Percentiles rank a stretch among this genome's conserved stretches.
These are phyloP conservation scores for Phalaenopsis equestris DNA, from an alignment of 106 monocot genomes.

Conservation along the genomic window DNA sequence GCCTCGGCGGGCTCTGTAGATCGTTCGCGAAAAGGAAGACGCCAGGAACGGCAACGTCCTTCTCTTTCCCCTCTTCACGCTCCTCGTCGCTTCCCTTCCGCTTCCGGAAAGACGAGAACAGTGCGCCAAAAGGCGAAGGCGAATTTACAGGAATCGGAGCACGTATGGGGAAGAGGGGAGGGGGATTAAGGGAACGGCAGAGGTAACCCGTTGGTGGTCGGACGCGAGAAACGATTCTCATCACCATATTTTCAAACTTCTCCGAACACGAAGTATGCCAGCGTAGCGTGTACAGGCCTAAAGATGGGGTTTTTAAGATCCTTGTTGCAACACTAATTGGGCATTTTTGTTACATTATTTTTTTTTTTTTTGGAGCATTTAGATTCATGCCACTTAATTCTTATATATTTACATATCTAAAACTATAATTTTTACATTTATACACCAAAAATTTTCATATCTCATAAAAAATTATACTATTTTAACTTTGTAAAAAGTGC, in stretches of 20 bases:
- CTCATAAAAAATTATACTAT: too few relatives aligned
- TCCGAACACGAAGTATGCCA: not conserved
- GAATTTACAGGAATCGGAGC: not conserved
- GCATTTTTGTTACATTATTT: too few relatives aligned
- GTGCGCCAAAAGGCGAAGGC: constrained; percentile 10
- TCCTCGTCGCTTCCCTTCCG: not conserved
- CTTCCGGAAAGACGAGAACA: constrained; percentile 25
- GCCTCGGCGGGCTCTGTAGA: constrained; percentile 45
- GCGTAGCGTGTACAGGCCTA: too few relatives aligned
- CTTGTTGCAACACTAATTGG: too few relatives aligned
- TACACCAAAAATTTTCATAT: too few relatives aligned
- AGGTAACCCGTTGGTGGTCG: constrained; percentile 13
- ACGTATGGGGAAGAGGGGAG: not conserved
- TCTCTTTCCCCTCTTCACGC: constrained; percentile 14
- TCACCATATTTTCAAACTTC: not conserved
- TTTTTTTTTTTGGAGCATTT: too few relatives aligned
- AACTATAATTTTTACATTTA: too few relatives aligned
- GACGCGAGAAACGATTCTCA: constrained; percentile 18
- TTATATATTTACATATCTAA: too few relatives aligned
- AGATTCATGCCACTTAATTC: too few relatives aligned
- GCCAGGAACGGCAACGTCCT: constrained; percentile 13
- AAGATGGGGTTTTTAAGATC: too few relatives aligned
- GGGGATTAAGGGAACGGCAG: not conserved
- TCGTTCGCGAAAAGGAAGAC: constrained; percentile 22
- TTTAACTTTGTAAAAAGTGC: too few relatives aligned